A percentile compares a stretch with the other conserved stretches of the same genome.
Evolutionary conservation across 371 early-diverging fungal species (phyloP).

Genomic region (Rhizomucor miehei): DNA sequence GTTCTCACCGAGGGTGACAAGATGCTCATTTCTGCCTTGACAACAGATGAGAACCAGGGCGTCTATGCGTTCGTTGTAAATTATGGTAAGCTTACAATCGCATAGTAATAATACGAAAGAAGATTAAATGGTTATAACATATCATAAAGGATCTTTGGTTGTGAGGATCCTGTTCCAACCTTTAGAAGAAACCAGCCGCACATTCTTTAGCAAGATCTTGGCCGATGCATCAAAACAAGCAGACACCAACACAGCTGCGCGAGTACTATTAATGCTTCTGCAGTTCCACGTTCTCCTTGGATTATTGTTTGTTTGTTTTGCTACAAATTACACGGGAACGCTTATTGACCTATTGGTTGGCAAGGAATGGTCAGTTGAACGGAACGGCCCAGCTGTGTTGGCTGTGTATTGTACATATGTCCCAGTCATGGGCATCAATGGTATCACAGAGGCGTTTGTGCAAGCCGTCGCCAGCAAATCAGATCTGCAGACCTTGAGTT

Average conservation of each 20-base stretch:
- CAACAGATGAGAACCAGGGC: constrained; percentile 66
- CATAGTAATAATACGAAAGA: not conserved
- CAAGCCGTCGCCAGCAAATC: constrained; percentile 76
- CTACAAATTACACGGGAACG: constrained; percentile 76
- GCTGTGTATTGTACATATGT: constrained; percentile 84
- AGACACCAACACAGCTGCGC: constrained; percentile 28
- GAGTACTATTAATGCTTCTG: constrained; percentile 63
- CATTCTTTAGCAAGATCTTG: constrained; percentile 71
- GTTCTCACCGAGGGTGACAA: constrained; percentile 95
- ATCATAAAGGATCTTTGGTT: constrained; percentile 75
- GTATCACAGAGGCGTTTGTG: constrained; percentile 91
- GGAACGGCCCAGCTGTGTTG: constrained; percentile 57
- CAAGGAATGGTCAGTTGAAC: constrained; percentile 52
- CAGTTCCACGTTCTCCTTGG: constrained; percentile 80
- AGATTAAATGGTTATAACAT: not conserved
- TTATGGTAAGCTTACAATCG: constrained; percentile 66
- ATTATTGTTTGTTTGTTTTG: constrained; percentile 78
- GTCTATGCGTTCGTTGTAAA: constrained; percentile 83
- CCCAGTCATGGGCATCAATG: constrained; percentile 94
- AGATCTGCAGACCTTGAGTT: constrained; percentile 61
- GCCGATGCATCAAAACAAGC: constrained; percentile 7
- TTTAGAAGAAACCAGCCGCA: constrained; percentile 86
- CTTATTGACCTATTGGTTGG: constrained; percentile 75
- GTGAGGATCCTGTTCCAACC: constrained; percentile 92
- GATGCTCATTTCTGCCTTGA: constrained; percentile 72